Base-by-base conservation (phyloP, 2,329 filamentous ascomycete genomes). In the Cladosporium sp. region DNA sequence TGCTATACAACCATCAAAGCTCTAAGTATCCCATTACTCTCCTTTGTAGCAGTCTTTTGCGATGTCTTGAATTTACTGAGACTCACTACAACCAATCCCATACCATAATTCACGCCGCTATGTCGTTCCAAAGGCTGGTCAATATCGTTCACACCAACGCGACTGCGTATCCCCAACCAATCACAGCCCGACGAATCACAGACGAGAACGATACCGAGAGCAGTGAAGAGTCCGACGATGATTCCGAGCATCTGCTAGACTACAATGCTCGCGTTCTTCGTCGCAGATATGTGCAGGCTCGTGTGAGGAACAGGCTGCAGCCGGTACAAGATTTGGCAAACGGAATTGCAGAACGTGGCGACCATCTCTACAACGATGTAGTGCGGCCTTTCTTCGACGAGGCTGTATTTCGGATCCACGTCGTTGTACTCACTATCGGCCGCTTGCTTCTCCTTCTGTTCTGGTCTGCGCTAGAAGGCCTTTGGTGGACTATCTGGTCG, bases 131-230 rank as follows among this genome's bases (percentile, higher is more conserved):
- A 39, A 36, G 11, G n/a, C 21, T 54, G 26, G 16, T 3, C 30
- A 57, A 25, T 21, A 21, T 57, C 34, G 30, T n/a, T 36, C 18
- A 14, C 16, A 13, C 32, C 34, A 25, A 58, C 23, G 54, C 28
- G 7, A 34, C 30, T 4, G 54, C 30, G 32, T 34, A 57, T 54
- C 28, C 48, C 34, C 23, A 26, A 18, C 58, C 46, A 26, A 61
- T 51, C 11, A 18, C 58, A 18, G 3, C 21, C 28, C 43, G 58
- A 23, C 23, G n/a, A 30, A 16, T 28, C 8, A 36, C 58, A 23
- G 58, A 61, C 28, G 58, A 61, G 21, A 51, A 43, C 11, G 58
- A 51, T 11, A 25, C 43, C 8, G 58, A 60, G 4, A 60, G 26
- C 25, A 11, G 32, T 26, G 11, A 21, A 30, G 56, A 18, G 18